A percentile compares a stretch with the other conserved stretches of the same genome.
Conservation (phyloP, 1,139 yeast genomes). For the Geotrichum histeridarum region DNA sequence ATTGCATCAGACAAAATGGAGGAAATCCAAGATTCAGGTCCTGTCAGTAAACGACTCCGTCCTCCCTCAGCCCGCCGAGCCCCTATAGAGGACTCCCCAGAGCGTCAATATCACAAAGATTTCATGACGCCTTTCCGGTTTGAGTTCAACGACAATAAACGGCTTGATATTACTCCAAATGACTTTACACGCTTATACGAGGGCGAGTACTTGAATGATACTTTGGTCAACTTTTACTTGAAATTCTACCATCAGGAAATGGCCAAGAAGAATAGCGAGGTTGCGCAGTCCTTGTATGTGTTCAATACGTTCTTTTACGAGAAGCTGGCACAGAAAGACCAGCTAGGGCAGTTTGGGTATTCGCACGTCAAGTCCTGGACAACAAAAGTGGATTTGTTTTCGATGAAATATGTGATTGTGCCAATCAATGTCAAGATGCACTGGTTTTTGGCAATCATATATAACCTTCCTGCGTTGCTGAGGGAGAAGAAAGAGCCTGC, state of each 20-base stretch:
- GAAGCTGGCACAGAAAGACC: constrained; percentile 43
- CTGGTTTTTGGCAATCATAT: constrained; percentile 71
- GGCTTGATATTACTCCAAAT: constrained; percentile 30
- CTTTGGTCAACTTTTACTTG: constrained; percentile 39
- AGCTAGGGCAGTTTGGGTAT: constrained; percentile 43
- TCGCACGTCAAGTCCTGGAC: constrained; percentile 76
- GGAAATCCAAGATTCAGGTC: background rate
- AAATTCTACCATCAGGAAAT: constrained; percentile 25
- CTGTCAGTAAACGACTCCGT: background rate
- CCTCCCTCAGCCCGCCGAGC: background rate
- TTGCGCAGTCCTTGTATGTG: constrained; percentile 47
- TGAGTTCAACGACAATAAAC: constrained; percentile 31
- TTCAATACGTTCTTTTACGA: constrained; percentile 83
- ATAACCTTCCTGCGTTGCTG: constrained; percentile 28
- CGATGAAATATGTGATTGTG: constrained; percentile 57
- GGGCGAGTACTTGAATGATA: constrained; percentile 42
- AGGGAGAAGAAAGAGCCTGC: constrained; percentile 13
- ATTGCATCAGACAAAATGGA: background rate
- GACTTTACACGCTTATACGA: constrained; percentile 39
- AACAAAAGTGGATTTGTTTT: constrained; percentile 57
- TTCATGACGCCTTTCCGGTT: constrained; percentile 24
- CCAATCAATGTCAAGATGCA: constrained; percentile 78
- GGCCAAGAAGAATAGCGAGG: constrained; percentile 14
- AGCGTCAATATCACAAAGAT: constrained; percentile 9
- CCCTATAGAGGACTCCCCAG: background rate